Base-by-base conservation (phyloP, 2,329 filamentous ascomycete genomes). In the Fonsecaea nubica region DNA sequence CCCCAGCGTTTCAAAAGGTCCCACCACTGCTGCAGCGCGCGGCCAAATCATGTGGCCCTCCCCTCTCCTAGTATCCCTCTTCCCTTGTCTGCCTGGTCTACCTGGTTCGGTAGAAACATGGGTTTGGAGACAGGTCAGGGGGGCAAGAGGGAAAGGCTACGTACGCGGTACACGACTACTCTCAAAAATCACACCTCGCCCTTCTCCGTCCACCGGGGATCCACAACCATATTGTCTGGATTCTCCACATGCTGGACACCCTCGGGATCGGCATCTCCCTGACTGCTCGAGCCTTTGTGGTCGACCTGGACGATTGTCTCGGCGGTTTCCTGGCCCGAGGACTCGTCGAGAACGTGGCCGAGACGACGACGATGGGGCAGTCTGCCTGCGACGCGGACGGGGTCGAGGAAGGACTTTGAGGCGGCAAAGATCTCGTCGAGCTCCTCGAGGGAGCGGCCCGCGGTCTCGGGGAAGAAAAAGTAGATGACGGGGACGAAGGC, bases 351-450 rank as follows among this genome's bases (percentile, higher is more conserved):
- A 25, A 25, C 25, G 25, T 25, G 25, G 25, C 25, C 25, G 3
- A 25, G 25, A 25, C 25, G 25, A 21, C 10, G 45, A 10, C 45
- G 45, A 25, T 10, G 18, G 45, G 45, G 45, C 45, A 50, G 18
- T 12, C 12, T 30, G 45, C 45, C 18, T 5, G 85, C 85, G 40
- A 85, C 76, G 57, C 78, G 76, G 30, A 85, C 82, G 3, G 85
- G 78, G 21, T 81, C 73, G 68, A 85, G 83, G 52, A 82, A 74
- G 33, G 77, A 81, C 18, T 75, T 77, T 5, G 58, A 62, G 45
- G 68, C 63, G 32, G 50, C 72, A 66, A 76, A 76, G 65, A 73
- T 75, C 10, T 71, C 60, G 63, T 77, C 75, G 50, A 77, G 75
- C 59, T 77, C 74, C 63, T 77, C 75, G 32, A 76, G 64, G 2